Evolutionary conservation across 1,284 basidiomycete species (phyloP), one percentile per base, ranked within the genome.

Genomic region (Moniliophthora roreri): DNA sequence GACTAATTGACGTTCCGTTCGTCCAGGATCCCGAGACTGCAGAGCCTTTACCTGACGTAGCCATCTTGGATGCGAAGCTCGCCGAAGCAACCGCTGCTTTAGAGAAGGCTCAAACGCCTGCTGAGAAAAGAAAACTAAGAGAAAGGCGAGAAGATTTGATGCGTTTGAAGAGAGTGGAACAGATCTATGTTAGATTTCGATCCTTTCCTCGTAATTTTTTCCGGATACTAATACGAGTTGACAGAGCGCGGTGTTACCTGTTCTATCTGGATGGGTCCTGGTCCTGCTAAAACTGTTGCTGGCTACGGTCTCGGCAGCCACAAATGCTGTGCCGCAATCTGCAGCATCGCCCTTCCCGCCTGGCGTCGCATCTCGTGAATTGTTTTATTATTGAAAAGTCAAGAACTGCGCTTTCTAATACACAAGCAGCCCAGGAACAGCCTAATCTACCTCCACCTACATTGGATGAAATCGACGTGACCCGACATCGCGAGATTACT

Each of bases 401-500:
- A 16, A 57, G 44, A 38, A 48, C 39, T 54, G 56, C 48, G 54
- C n/a, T n/a, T 13, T 9, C 46, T 50, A 10, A 48, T 41, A 35
- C 23, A 39, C 26, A 1, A 46, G 24, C 63, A 81, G 85, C 84
- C 11, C 74, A 80, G 53, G 85, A 88, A 51, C 85, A 85, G 51
- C 78, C 79, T 5, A 78, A 81, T 3, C 73, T 81, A 0, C 62
- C 65, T 1, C 87, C 90, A 0, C 90, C 85, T 3, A 91, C 91
- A 1, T 75, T 94, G n/a, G 95, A 98, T 60, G 97, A 99, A 61
- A 85, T 95, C 51, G 97, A 99, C 67, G 90, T 97, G 38, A 88
- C 87, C 34, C 85, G 97, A 5, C 97, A 99, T 71, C 90, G 97
- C 36, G 97, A 99, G 70, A 97, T 99, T 62, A 96, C 93, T 0